phyloP scores from a whole-genome alignment of 768 basidiomycete species.

The Russula lepida region DNA sequence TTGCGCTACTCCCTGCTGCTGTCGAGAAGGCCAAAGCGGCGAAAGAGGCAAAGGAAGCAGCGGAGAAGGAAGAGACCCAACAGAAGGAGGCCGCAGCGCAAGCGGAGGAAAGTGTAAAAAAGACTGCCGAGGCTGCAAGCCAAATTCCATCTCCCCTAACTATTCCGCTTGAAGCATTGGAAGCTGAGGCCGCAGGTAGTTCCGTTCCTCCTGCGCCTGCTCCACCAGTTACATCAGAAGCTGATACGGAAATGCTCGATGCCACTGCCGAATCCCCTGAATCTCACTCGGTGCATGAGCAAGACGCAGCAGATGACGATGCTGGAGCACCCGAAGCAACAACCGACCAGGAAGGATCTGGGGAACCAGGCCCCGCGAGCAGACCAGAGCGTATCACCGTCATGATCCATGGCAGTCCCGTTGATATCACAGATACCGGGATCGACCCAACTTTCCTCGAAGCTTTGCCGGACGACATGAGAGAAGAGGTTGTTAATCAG shows the following conservation, averaged over 20 bases:
- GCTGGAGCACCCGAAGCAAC: slow-evolving; percentile 10
- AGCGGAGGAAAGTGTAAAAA: slow-evolving; percentile 32
- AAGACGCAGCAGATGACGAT: slow-evolving; percentile 10
- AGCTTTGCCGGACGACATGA: slow-evolving; percentile 96
- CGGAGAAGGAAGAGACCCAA: slow-evolving; percentile 43
- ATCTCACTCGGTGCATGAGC: slow-evolving; percentile 2
- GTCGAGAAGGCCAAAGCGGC: slow-evolving; percentile 46
- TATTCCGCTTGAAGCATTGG: background rate
- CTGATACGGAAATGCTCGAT: slow-evolving; percentile 49
- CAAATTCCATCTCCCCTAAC: slow-evolving; percentile 22
- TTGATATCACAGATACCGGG: slow-evolving; percentile 97
- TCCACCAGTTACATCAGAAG: slow-evolving; percentile 25
- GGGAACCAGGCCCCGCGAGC: slow-evolving; percentile 29
- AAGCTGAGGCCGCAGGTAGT: slow-evolving; percentile 22
- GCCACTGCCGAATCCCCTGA: slow-evolving; percentile 19
- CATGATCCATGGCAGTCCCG: slow-evolving; percentile 81
- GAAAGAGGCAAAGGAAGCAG: slow-evolving; percentile 38
- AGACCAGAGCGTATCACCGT: slow-evolving; percentile 70
- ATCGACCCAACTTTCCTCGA: slow-evolving; percentile 98
- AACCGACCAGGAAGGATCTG: slow-evolving; percentile 18
- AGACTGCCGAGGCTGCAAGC: slow-evolving; percentile 28
- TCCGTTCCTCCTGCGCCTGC: slow-evolving; percentile 34
- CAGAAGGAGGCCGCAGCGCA: slow-evolving; percentile 30
- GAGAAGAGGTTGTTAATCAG: slow-evolving; percentile 95
- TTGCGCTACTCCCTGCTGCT: slow-evolving; percentile 75